Conservation (phyloP, 2,329 filamentous ascomycete species). For the Beauveria pseudobassiana region DNA sequence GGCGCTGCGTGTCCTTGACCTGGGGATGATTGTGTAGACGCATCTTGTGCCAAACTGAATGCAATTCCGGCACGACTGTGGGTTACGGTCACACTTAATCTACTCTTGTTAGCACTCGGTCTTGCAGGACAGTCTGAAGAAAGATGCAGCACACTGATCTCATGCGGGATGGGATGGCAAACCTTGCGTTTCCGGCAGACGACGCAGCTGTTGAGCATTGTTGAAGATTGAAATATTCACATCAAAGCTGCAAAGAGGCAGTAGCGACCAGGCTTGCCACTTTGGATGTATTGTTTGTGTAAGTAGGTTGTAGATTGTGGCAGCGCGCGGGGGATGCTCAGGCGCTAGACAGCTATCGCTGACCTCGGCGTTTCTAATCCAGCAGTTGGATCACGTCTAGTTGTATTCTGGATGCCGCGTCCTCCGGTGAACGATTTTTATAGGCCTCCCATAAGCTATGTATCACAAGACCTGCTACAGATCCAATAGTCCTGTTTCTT, state of each 20-base stretch:
- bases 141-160: neutral
- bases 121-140: neutral
- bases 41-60: conserved; percentile 4
- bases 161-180: neutral
- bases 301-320: too few relatives aligned
- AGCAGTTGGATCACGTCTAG: too few relatives aligned
- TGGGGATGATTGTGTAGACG: neutral
- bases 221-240: too few relatives aligned
- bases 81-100: conserved; percentile 7
- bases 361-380: too few relatives aligned
- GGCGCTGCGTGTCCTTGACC: neutral
- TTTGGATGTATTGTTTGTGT: neutral
- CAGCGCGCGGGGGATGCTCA: too few relatives aligned
- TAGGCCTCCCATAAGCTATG: too few relatives aligned
- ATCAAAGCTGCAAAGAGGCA: neutral
- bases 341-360: too few relatives aligned
- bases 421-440: too few relatives aligned
- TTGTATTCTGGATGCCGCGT: too few relatives aligned
- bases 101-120: neutral
- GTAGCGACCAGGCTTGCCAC: neutral
- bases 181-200: neutral
- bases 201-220: neutral
- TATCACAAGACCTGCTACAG: too few relatives aligned
- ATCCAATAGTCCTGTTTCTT: too few relatives aligned
- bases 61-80: conserved; percentile 4